These are phyloP conservation scores for Amaranthus palmeri DNA, from an alignment of 148 eudicot genomes.

Conservation along the genomic window DNA sequence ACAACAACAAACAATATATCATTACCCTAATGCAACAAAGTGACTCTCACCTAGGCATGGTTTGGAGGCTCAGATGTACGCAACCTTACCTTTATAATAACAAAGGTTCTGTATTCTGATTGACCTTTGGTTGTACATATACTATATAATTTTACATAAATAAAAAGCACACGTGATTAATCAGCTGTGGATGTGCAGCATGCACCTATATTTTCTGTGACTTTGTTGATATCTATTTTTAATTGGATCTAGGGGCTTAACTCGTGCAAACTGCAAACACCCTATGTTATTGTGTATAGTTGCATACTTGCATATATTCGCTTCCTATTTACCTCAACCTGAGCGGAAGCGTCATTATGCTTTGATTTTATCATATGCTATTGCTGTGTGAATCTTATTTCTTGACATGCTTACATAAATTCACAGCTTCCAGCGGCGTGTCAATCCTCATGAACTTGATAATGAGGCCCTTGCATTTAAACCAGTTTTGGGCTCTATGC, in stretches of 20 bases:
- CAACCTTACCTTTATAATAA: no score
- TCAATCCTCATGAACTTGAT: conserved; percentile 74
- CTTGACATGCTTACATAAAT: conserved; percentile 12
- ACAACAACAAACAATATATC: no score
- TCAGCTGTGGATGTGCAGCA: no score
- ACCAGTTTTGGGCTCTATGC: conserved; percentile 89
- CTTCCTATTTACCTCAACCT: neutral
- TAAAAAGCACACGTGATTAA: no score
- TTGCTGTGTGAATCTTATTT: neutral
- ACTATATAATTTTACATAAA: no score
- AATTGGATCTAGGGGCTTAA: neutral
- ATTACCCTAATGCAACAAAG: no score
- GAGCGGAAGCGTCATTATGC: neutral
- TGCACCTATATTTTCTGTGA: neutral
- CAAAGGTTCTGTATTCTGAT: no score
- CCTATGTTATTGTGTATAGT: neutral
- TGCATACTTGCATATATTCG: neutral
- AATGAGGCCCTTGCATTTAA: conserved; percentile 97
- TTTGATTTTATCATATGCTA: neutral
- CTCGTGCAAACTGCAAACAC: neutral
- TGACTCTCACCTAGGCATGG: no score
- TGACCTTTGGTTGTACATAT: no score
- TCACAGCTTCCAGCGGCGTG: conserved; percentile 89
- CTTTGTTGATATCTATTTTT: neutral
- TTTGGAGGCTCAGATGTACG: no score